Conservation (phyloP, 2,329 filamentous ascomycete species). For the Parafenestella ontariensis region DNA sequence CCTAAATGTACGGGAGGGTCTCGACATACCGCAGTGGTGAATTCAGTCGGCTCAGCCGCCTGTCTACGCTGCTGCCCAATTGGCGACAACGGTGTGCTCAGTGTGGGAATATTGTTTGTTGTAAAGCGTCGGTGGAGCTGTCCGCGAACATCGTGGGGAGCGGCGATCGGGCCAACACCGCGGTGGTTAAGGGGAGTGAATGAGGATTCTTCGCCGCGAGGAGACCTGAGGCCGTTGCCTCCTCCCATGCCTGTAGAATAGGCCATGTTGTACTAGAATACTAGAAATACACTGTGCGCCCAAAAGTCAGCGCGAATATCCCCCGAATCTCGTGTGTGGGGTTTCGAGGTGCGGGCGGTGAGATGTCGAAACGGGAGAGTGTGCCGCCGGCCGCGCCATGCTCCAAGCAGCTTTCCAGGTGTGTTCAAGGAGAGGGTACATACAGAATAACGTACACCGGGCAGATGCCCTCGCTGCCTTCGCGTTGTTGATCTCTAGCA, state of each 20-base stretch:
- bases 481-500: conserved; percentile 18
- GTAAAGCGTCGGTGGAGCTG: conserved; percentile 91
- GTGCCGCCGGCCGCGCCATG: conserved; percentile 21
- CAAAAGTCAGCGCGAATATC: conserved; percentile 36
- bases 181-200: conserved; percentile 75
- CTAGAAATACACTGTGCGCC: conserved; percentile 48
- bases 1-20: conserved; percentile 19
- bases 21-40: conserved; percentile 59
- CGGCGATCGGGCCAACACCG: conserved; percentile 65
- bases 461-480: conserved; percentile 31
- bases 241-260: conserved; percentile 69
- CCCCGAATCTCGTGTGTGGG: conserved; percentile 34
- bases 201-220: conserved; percentile 76
- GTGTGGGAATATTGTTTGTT: conserved; percentile 79
- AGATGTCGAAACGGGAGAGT: conserved; percentile 29
- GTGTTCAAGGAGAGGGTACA: conserved; percentile 16
- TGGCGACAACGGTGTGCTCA: conserved; percentile 73
- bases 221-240: conserved; percentile 78
- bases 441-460: conserved; percentile 40
- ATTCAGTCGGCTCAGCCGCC: conserved; percentile 61
- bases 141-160: conserved; percentile 73
- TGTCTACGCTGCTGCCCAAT: conserved; percentile 63
- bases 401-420: conserved; percentile 3
- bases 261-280: conserved; percentile 60
- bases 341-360: conserved; percentile 44